Percentiles rank a stretch among this genome's conserved stretches.
These are phyloP conservation scores for Rutstroemia sp. DNA, from an alignment of 2,329 filamentous ascomycete species.

Conservation along the genomic window DNA sequence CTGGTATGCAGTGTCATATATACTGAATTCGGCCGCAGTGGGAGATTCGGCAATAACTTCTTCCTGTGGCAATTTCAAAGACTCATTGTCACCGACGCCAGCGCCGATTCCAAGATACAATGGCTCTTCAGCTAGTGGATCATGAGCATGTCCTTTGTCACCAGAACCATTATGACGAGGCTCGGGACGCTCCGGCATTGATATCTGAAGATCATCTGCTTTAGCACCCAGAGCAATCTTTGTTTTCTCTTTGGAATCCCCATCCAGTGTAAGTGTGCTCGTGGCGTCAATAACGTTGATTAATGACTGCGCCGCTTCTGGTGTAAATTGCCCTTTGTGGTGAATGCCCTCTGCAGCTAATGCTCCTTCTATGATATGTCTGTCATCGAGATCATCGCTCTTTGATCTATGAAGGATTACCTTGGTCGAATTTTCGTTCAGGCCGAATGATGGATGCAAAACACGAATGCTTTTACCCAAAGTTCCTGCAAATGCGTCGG, in stretches of 20 bases:
- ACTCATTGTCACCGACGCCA: constrained; percentile 43
- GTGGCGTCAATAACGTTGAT: constrained; percentile 9
- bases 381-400: constrained; percentile 44
- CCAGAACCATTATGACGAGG: constrained; percentile 27
- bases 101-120: constrained; percentile 72
- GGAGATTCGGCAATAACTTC: constrained; percentile 75
- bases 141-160: constrained; percentile 55
- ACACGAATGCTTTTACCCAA: constrained; percentile 48
- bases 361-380: constrained; percentile 39
- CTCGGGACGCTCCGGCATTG: background rate
- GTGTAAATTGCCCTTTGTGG: constrained; percentile 31
- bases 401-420: constrained; percentile 33
- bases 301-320: constrained; percentile 13
- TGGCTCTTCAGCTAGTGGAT: constrained; percentile 53
- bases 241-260: background rate
- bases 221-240: constrained; percentile 6
- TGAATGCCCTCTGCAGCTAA: constrained; percentile 48
- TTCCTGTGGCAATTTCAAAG: constrained; percentile 28
- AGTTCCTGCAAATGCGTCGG: constrained; percentile 47
- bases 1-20: constrained; percentile 84
- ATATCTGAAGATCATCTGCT: constrained; percentile 11
- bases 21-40: constrained; percentile 72
- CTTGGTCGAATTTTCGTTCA: constrained; percentile 34
- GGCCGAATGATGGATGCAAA: constrained; percentile 43
- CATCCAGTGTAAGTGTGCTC: background rate